Base-by-base conservation (phyloP, 1,284 basidiomycete species). In the Sporisorium iseilematis-ciliati region DNA sequence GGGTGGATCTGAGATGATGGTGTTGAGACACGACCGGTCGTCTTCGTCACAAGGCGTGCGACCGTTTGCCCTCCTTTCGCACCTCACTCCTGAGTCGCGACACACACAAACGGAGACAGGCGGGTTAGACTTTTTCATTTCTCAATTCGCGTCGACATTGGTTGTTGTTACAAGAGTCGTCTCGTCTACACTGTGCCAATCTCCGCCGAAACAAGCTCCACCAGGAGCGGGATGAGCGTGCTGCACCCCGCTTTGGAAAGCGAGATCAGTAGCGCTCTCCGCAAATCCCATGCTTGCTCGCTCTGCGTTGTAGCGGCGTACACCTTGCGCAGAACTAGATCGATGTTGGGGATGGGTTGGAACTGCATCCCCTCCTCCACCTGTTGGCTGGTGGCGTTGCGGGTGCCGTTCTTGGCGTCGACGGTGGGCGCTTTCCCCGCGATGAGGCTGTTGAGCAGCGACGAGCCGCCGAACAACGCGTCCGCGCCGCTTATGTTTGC, bases 321-420 rank as follows among this genome's bases (percentile, higher is more conserved):
- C 3, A 64, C 46, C 5, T 63, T 57, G 48, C 48, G 57, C 26
- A 65, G 18, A n/a, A 75, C 26, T 4, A 12, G n/a, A 2, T 75
- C 72, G 18, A 75, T 51, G 31, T 57, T 57, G 21, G 72, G 66
- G 31, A 75, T 69, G 7, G 66, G 59, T 10, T 53, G 51, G 42
- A 75, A 75, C 55, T 75, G 66, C 48, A 50, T 31, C 12, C 49
- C 42, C 41, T 40, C n/a, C 38, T 18, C 45, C 18, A 8, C 26
- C 7, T 11, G 4, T n/a, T 29, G 45, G 35, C 41, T 10, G 21
- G 29, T 14, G 14, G 21, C 26, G 25, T 11, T 18, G 35, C 7
- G 4, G 29, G 35, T 48, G 16, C 20, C 26, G 14, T 48, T 26
- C 16, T 40, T 12, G 12, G 16, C 42, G 33, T 33, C 35, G 10